A percentile compares a stretch with the other conserved stretches of the same genome.
These are phyloP conservation scores for Candida sonorensis DNA, from an alignment of 805 yeast species.

Conservation along the genomic window DNA sequence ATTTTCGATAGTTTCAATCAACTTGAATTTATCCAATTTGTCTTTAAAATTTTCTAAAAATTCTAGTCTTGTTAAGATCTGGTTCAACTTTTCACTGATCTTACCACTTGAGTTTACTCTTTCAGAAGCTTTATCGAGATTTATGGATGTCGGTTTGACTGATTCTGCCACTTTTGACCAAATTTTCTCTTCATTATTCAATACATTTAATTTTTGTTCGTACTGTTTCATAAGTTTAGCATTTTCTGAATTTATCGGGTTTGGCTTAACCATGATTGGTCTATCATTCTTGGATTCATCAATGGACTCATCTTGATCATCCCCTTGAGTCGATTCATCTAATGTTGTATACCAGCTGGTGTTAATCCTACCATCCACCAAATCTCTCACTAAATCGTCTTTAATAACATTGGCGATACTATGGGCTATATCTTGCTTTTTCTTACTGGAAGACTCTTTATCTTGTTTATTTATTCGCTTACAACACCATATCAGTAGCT, in stretches of 20 bases:
- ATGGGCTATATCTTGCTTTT: conserved; percentile 20
- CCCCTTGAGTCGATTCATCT: no score
- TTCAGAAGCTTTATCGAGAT: conserved; percentile 9
- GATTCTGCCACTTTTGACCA: conserved; percentile 30
- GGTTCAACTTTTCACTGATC: conserved; percentile 10
- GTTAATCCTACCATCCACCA: conserved; percentile 50
- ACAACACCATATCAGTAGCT: conserved; percentile 61
- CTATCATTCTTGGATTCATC: no score
- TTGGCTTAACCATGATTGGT: conserved; percentile 39
- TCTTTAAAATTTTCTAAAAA: conserved; percentile 6
- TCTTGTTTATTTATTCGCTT: conserved; percentile 33
- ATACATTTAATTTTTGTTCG: conserved; percentile 33
- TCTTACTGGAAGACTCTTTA: not conserved
- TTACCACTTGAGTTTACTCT: conserved; percentile 3
- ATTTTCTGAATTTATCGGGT: conserved; percentile 54
- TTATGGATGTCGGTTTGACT: conserved; percentile 7
- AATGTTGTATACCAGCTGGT: conserved; percentile 78
- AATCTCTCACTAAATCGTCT: conserved; percentile 53
- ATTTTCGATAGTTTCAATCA: conserved; percentile 27
- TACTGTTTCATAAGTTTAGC: conserved; percentile 39
- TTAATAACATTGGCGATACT: conserved; percentile 57
- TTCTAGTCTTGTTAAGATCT: conserved; percentile 10
- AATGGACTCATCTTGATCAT: conserved; percentile 19
- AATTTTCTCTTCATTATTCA: conserved; percentile 38
- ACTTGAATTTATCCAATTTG: conserved; percentile 4